These are phyloP conservation scores for Cyclocybe cylindracea DNA, from an alignment of 768 basidiomycete genomes.

Conservation along the genomic window DNA sequence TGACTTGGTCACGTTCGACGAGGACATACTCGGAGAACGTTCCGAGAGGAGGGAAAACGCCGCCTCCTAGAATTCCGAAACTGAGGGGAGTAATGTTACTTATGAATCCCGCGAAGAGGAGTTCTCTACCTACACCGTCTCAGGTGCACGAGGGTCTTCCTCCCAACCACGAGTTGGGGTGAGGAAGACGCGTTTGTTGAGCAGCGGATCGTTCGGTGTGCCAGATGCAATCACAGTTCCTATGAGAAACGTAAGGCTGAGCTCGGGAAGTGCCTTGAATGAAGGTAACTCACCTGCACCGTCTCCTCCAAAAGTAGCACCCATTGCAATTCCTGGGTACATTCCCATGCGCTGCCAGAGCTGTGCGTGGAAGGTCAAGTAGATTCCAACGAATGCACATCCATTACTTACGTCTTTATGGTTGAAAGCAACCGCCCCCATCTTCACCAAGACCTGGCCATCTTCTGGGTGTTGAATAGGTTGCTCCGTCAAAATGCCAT, in stretches of 20 bases:
- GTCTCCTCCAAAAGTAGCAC: conserved; percentile 67
- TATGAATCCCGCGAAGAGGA: neutral
- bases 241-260: conserved; percentile 21
- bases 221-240: conserved; percentile 65
- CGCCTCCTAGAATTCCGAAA: conserved; percentile 72
- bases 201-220: conserved; percentile 52
- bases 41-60: conserved; percentile 52
- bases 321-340: conserved; percentile 65
- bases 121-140: conserved; percentile 47
- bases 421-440: conserved; percentile 75
- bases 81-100: conserved; percentile 26
- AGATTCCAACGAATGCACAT: neutral
- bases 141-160: conserved; percentile 61
- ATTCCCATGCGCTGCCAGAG: conserved; percentile 72
- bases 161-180: conserved; percentile 80
- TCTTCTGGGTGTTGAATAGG: conserved; percentile 50
- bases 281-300: conserved; percentile 57
- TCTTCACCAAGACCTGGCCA: conserved; percentile 66
- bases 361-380: conserved; percentile 33
- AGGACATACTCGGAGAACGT: conserved; percentile 79
- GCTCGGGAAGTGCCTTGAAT: neutral
- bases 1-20: conserved; percentile 69
- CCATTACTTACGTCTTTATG: conserved; percentile 60
- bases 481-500: conserved; percentile 52
- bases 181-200: conserved; percentile 73